Evolutionary conservation across 768 basidiomycete species (phyloP).

Genomic region (Pisolithus marmoratus): DNA sequence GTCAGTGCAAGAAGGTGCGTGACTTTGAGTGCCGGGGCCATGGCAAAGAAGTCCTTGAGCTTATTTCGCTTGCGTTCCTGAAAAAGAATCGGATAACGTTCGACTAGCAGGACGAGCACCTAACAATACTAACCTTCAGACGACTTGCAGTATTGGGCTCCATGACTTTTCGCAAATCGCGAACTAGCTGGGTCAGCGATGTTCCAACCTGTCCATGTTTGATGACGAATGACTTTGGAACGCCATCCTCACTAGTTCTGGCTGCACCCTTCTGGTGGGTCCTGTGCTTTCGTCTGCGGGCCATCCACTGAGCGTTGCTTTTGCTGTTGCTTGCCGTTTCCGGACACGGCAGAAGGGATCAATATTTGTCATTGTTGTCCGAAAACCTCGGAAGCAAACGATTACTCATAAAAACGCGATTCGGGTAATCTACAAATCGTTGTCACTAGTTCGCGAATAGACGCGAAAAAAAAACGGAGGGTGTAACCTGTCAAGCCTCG

Average conservation of each 20-base stretch:
- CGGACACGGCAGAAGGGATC: neutral
- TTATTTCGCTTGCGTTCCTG: constrained; percentile 90
- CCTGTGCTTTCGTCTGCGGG: constrained; percentile 68
- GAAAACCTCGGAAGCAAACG: constrained; percentile 3
- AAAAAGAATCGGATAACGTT: constrained; percentile 13
- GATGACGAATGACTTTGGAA: constrained; percentile 92
- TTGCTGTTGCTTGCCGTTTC: constrained; percentile 16
- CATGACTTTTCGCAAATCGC: constrained; percentile 93
- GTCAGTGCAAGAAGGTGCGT: constrained; percentile 93
- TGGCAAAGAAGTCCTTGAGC: constrained; percentile 88
- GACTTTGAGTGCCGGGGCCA: constrained; percentile 87
- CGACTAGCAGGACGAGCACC: neutral
- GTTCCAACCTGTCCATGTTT: constrained; percentile 92
- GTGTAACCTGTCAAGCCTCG: neutral
- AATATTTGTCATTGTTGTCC: constrained; percentile 24
- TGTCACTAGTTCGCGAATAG: neutral
- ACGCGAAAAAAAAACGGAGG: neutral
- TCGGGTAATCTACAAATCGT: neutral
- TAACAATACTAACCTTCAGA: constrained; percentile 55
- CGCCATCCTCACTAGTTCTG: constrained; percentile 29
- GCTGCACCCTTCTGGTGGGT: constrained; percentile 69
- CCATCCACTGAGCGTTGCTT: constrained; percentile 40
- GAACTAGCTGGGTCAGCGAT: constrained; percentile 82
- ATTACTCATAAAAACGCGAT: neutral
- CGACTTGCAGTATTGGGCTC: constrained; percentile 96